phyloP scores from a whole-genome alignment of 225 moss, liverwort and hornwort genomes.

The Antitrichia curtipendula region DNA sequence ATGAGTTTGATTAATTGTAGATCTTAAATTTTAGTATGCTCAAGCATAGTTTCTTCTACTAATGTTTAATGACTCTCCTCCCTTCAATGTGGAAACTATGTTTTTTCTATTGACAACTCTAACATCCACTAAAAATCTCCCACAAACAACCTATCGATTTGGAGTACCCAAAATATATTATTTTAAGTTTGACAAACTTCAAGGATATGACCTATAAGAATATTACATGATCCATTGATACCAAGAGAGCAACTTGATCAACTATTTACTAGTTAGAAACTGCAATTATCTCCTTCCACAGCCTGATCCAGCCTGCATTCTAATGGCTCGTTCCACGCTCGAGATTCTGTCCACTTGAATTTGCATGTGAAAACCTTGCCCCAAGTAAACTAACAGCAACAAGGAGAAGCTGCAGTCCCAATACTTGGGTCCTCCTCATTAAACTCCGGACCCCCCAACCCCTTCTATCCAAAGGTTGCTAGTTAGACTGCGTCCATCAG shows the following conservation, averaged over 20 bases:
- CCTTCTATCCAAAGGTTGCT: neutral
- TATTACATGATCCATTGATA: too few species aligned
- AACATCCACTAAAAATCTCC: too few species aligned
- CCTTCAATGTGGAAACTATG: neutral
- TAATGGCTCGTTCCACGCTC: neutral
- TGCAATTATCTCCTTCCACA: neutral
- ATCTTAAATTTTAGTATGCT: neutral
- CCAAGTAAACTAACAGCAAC: too few species aligned
- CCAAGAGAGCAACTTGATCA: too few species aligned
- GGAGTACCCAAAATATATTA: too few species aligned
- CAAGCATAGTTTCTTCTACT: neutral
- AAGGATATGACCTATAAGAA: too few species aligned
- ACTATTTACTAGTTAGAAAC: neutral
- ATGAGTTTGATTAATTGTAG: rapidly evolving
- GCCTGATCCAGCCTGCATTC: too few species aligned
- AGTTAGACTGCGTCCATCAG: neutral
- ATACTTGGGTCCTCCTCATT: neutral
- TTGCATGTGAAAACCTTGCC: too few species aligned
- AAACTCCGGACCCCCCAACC: neutral
- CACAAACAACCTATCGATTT: too few species aligned
- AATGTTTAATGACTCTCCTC: neutral
- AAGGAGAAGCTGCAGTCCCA: neutral
- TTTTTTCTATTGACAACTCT: too few species aligned
- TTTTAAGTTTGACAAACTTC: too few species aligned
- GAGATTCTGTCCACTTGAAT: neutral